These are phyloP conservation scores for Luzula sylvatica DNA, from an alignment of 176 grass and related monocot species.

Conservation along the genomic window DNA sequence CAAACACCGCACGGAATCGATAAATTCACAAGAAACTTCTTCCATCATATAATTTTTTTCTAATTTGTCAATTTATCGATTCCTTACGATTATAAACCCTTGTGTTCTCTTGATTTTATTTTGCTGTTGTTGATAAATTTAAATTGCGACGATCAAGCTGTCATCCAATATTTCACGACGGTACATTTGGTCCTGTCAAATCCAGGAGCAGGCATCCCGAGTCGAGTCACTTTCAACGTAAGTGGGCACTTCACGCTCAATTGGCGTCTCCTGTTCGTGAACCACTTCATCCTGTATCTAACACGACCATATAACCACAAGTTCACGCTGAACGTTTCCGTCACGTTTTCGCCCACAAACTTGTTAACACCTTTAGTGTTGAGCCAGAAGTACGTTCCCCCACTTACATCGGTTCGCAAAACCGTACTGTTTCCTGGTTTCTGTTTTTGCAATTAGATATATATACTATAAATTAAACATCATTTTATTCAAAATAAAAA, in stretches of 20 bases:
- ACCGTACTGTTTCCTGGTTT: constrained; percentile 17
- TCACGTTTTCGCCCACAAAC: constrained; percentile 11
- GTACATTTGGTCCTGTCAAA: constrained; percentile 15
- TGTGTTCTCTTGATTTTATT: too few species aligned
- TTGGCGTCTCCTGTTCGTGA: neutral
- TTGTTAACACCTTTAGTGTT: constrained; percentile 2
- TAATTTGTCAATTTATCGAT: too few species aligned
- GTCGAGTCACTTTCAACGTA: neutral
- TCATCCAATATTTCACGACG: constrained; percentile 14
- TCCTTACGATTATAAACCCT: too few species aligned
- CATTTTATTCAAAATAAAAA: too few species aligned
- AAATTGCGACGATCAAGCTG: neutral
- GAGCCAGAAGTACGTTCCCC: constrained; percentile 18
- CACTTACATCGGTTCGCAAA: constrained; percentile 6
- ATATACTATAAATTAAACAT: too few species aligned
- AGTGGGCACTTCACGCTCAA: constrained; percentile 22
- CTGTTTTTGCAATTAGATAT: constrained; percentile 1
- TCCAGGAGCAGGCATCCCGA: neutral
- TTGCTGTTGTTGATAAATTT: too few species aligned
- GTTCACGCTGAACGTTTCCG: constrained; percentile 11
- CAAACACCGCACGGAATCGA: too few species aligned
- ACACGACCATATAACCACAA: constrained; percentile 21
- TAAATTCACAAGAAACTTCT: too few species aligned
- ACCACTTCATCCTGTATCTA: constrained; percentile 16
- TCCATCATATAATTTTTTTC: too few species aligned